phyloP scores from a whole-genome alignment of 192 early-diverging fungal species.

The Entomortierella lignicola region DNA sequence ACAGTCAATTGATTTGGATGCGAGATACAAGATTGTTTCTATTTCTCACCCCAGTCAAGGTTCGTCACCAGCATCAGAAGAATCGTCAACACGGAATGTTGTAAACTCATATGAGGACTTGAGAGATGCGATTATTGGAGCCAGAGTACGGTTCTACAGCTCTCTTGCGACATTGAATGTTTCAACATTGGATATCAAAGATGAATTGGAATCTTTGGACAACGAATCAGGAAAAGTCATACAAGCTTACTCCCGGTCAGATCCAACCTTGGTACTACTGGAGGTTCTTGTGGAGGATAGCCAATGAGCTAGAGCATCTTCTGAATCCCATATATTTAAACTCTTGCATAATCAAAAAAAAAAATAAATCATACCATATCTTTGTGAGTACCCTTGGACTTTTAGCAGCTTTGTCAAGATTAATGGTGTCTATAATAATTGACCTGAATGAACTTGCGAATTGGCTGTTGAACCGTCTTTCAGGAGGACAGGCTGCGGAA shows the following conservation, averaged over 20 bases:
- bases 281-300: constrained; percentile 23
- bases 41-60: not conserved
- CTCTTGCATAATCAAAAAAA: too few species aligned
- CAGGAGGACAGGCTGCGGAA: too few species aligned
- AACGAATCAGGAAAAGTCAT: constrained; percentile 11
- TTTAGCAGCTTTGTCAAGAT: too few species aligned
- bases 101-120: constrained; percentile 23
- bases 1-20: not conserved
- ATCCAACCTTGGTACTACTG: constrained; percentile 11
- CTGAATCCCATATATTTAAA: too few species aligned
- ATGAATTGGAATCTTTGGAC: constrained; percentile 3
- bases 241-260: constrained; percentile 15
- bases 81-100: not conserved
- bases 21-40: constrained; percentile 10
- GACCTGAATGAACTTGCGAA: too few species aligned
- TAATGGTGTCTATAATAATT: too few species aligned
- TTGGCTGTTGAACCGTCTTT: too few species aligned
- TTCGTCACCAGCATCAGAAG: not conserved
- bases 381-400: too few species aligned
- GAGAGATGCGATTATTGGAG: not conserved
- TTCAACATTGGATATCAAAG: constrained; percentile 13
- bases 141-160: constrained; percentile 22
- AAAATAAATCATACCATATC: too few species aligned
- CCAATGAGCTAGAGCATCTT: too few species aligned
- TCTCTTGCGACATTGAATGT: constrained; percentile 9